phyloP scores from a whole-genome alignment of 495 filamentous ascomycete species.

The Poronia punctata region DNA sequence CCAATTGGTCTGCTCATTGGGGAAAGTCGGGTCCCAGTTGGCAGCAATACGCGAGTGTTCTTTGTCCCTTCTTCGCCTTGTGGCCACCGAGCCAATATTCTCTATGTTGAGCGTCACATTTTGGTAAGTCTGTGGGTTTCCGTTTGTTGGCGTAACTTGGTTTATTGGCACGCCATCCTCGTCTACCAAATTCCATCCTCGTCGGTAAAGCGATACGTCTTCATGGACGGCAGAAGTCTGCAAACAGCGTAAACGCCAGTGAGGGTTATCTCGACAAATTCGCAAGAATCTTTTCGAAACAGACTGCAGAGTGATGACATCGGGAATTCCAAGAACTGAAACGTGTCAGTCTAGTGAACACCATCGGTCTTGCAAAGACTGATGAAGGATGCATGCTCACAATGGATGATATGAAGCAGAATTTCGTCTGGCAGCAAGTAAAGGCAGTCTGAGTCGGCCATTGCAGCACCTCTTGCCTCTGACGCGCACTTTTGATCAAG shows the following conservation, averaged over 20 bases:
- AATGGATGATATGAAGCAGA: slow-evolving; percentile 64
- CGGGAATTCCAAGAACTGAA: slow-evolving; percentile 59
- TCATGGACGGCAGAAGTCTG: slow-evolving; percentile 54
- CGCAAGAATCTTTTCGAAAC: slow-evolving; percentile 59
- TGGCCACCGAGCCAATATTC: slow-evolving; percentile 7
- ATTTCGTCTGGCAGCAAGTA: slow-evolving; percentile 69
- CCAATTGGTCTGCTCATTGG: slow-evolving; percentile 63
- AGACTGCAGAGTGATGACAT: slow-evolving; percentile 65
- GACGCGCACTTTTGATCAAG: background rate
- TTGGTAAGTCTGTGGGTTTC: slow-evolving; percentile 17
- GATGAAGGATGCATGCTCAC: slow-evolving; percentile 37
- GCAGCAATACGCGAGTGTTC: slow-evolving; percentile 52
- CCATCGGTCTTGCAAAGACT: background rate
- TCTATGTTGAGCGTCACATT: slow-evolving; percentile 17
- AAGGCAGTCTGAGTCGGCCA: slow-evolving; percentile 17
- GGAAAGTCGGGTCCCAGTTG: slow-evolving; percentile 77
- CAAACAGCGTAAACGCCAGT: slow-evolving; percentile 74
- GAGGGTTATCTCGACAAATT: slow-evolving; percentile 65
- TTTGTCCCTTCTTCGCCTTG: slow-evolving; percentile 29
- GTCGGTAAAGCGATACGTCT: slow-evolving; percentile 33
- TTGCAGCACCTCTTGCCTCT: background rate
- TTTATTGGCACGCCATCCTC: slow-evolving; percentile 22
- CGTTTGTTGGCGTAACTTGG: slow-evolving; percentile 29
- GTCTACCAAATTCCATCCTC: slow-evolving; percentile 25
- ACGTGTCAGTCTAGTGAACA: background rate